Conservation (phyloP, 108 stramenopile genomes). For the Craspedostauros australis region DNA sequence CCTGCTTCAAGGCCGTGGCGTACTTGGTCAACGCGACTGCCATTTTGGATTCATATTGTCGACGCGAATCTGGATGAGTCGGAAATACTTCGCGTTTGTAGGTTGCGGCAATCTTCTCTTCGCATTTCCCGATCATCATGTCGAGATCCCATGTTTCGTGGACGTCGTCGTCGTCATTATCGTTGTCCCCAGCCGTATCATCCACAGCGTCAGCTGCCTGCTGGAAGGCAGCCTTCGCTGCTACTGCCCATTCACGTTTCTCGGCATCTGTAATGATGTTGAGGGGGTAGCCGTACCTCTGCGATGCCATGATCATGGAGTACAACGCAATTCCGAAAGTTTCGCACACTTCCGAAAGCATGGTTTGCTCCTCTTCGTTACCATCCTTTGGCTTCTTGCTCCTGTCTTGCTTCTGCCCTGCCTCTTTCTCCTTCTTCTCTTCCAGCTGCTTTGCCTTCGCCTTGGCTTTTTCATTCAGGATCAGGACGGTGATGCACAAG, state of each 20-base stretch:
- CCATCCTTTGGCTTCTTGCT: slow-evolving; percentile 21
- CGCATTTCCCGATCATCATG: slow-evolving; percentile 83
- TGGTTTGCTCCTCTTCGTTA: slow-evolving; percentile 7
- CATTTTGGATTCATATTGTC: slow-evolving; percentile 54
- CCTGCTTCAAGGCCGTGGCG: slow-evolving; percentile 39
- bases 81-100: slow-evolving; percentile 39
- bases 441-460: not conserved
- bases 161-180: slow-evolving; percentile 21
- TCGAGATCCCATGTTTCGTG: slow-evolving; percentile 55
- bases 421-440: not conserved
- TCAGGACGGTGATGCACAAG: slow-evolving; percentile 33
- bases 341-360: slow-evolving; percentile 60
- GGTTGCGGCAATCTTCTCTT: slow-evolving; percentile 76
- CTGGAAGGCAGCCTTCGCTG: slow-evolving; percentile 51
- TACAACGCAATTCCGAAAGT: slow-evolving; percentile 59
- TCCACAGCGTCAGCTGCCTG: slow-evolving; percentile 29
- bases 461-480: no score
- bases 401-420: slow-evolving; percentile 26
- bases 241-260: slow-evolving; percentile 52
- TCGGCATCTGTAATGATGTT: slow-evolving; percentile 37
- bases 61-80: not conserved
- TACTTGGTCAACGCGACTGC: slow-evolving; percentile 49
- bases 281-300: slow-evolving; percentile 76
- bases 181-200: slow-evolving; percentile 14
- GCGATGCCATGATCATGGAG: slow-evolving; percentile 58